Base-by-base conservation (phyloP, 441 rosid species). In the Viola pubescens region DNA sequence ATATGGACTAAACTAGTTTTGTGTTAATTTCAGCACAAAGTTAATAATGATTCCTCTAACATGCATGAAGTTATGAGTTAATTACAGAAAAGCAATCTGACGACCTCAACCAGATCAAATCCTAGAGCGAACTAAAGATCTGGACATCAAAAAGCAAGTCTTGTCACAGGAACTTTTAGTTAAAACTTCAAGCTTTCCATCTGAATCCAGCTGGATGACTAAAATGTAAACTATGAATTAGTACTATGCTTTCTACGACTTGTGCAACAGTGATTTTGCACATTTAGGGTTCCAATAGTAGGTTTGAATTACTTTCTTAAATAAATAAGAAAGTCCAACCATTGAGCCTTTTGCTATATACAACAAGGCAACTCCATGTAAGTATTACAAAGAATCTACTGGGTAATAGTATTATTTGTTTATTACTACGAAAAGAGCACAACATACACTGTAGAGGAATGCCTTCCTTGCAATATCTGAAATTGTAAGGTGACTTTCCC, bases 401-500 rank as follows among this genome's bases (percentile, higher is more conserved):
- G 6, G 54, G 48, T 47, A 52, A 48, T 5, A 48, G 19, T 4
- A 4, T 9, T 12, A 66, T 9, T 41, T 26, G 34, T 26, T 26
- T 26, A 26, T 26, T 26, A 26, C 34, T 26, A 11, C 10, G 14
- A 50, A 37, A 67, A 42, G 70, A 66, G 68, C 64, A 64, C 55
- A 68, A 57, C 95, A 66, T 88, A 94, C 99, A 72, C 97, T 91
- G 73, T 87, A 82, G 49, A 94, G 89, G 72, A 94, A 88, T 10
- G 99, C 98, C 81, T 84, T 94, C 81, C 99, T 79, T 66, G 99
- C 98, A 72, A 94, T 81, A 76, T 94, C 99, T 53, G 96, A 74
- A 64, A 88, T 91, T 67, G 97, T 89, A 61, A 89, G 83, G 65
- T 91, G 92, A 72, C 68, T 80, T 70, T 86, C 92, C 77, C 94